phyloP scores from a whole-genome alignment of 371 early-diverging fungal genomes.

The Rhizopus sp. region DNA sequence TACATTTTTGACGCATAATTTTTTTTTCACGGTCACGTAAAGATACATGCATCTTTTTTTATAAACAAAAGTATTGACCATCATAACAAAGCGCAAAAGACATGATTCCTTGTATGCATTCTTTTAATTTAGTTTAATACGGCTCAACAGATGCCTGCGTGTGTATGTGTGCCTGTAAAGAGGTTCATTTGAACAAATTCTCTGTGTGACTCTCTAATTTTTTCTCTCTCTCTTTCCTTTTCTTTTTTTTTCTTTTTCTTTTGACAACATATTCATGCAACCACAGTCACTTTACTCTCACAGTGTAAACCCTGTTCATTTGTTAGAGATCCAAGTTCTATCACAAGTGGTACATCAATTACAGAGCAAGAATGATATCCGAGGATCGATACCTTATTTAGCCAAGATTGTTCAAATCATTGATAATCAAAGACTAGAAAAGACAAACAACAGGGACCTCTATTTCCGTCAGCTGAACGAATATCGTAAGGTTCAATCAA shows the following conservation, averaged over 20 bases:
- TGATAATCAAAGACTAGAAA: slow-evolving; percentile 31
- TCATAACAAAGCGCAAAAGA: too few species aligned
- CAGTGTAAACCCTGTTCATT: slow-evolving; percentile 27
- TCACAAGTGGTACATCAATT: slow-evolving; percentile 22
- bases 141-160: too few species aligned
- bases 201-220: too few species aligned
- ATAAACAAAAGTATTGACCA: too few species aligned
- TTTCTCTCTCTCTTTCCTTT: too few species aligned
- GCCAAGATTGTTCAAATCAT: slow-evolving; percentile 48
- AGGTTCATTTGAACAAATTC: too few species aligned
- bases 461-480: slow-evolving; percentile 21
- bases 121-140: too few species aligned
- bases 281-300: slow-evolving; percentile 21
- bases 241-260: background rate
- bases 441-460: background rate
- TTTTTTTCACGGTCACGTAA: too few species aligned
- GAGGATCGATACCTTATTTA: slow-evolving; percentile 40
- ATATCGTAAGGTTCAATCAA: slow-evolving; percentile 28
- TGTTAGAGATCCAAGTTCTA: slow-evolving; percentile 36
- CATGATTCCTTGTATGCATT: too few species aligned
- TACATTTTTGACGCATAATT: too few species aligned
- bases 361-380: slow-evolving; percentile 25
- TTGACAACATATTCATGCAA: background rate
- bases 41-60: too few species aligned
- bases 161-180: too few species aligned